Conservation (phyloP, 2,329 filamentous ascomycete species). For the Botrytis tulipae region DNA sequence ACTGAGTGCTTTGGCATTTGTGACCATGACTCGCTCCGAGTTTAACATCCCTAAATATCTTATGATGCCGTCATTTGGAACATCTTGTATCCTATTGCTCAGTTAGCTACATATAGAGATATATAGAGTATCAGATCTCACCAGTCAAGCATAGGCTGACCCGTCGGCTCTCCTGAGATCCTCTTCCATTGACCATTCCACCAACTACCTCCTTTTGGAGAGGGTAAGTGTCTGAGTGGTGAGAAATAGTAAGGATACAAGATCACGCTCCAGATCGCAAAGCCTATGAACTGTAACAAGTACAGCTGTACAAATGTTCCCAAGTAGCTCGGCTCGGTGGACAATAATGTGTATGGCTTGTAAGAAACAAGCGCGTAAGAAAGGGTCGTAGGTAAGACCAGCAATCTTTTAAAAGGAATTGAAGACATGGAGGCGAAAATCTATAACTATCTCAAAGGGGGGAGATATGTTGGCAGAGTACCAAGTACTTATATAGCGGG, state of each 20-base stretch:
- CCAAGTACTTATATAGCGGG: background rate
- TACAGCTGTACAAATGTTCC: conserved; percentile 45
- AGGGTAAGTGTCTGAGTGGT: conserved; percentile 56
- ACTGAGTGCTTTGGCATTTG: conserved; percentile 61
- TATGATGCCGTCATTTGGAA: conserved; percentile 68
- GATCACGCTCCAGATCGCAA: conserved; percentile 45
- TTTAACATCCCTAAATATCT: conserved; percentile 64
- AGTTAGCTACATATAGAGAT: background rate
- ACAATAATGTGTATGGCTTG: conserved; percentile 31
- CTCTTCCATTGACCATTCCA: conserved; percentile 46
- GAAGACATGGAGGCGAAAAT: conserved; percentile 24
- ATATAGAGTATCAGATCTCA: conserved; percentile 20
- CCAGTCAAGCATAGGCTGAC: conserved; percentile 42
- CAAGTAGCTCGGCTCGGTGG: conserved; percentile 36
- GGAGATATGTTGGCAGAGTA: background rate
- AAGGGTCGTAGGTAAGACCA: conserved; percentile 28
- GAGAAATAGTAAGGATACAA: conserved; percentile 59
- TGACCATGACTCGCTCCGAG: conserved; percentile 59
- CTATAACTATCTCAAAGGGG: background rate
- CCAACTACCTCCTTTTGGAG: conserved; percentile 45
- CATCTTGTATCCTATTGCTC: conserved; percentile 50
- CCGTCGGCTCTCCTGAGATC: conserved; percentile 43
- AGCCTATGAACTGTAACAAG: conserved; percentile 39
- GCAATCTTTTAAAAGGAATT: conserved; percentile 32
- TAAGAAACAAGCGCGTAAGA: conserved; percentile 31